A percentile compares a stretch with the other conserved stretches of the same genome.
Evolutionary conservation across 192 early-diverging fungal species (phyloP).

Genomic region (Coemansia sp.): DNA sequence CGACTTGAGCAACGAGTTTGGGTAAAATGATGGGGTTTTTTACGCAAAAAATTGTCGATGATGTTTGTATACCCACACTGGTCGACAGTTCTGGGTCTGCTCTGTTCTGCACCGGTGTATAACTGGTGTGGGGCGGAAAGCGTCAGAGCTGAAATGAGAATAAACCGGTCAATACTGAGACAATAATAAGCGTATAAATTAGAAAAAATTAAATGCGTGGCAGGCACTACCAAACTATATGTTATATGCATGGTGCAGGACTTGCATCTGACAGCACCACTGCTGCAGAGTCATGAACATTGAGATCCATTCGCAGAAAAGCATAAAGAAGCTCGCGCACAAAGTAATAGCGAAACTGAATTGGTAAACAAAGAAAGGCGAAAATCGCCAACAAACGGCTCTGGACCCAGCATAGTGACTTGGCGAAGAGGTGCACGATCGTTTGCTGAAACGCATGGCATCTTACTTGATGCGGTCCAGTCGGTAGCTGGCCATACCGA

Average conservation of each 20-base stretch:
- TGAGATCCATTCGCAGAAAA: too few relatives aligned
- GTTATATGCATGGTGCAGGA: background rate
- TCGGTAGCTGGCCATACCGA: slow-evolving; percentile 47
- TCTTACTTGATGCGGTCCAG: slow-evolving; percentile 40
- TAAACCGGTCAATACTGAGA: slow-evolving; percentile 14
- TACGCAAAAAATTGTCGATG: slow-evolving; percentile 7
- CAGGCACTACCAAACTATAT: background rate
- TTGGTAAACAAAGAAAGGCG: background rate
- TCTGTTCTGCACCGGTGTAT: background rate
- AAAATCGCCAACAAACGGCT: background rate
- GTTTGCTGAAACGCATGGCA: background rate
- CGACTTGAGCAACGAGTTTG: background rate
- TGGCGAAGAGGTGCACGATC: too few relatives aligned
- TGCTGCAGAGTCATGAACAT: too few relatives aligned
- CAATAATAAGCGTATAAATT: background rate
- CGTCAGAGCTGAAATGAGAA: slow-evolving; percentile 11
- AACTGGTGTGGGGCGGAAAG: background rate
- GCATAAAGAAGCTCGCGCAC: too few relatives aligned
- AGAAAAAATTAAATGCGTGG: too few relatives aligned
- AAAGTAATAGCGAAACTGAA: background rate
- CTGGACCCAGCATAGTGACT: too few relatives aligned
- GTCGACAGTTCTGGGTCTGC: background rate
- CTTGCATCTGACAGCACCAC: background rate
- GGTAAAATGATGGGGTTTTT: background rate
- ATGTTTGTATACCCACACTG: slow-evolving; percentile 12